Conservation (phyloP, 2,329 filamentous ascomycete species). For the Zasmidium cellare region DNA sequence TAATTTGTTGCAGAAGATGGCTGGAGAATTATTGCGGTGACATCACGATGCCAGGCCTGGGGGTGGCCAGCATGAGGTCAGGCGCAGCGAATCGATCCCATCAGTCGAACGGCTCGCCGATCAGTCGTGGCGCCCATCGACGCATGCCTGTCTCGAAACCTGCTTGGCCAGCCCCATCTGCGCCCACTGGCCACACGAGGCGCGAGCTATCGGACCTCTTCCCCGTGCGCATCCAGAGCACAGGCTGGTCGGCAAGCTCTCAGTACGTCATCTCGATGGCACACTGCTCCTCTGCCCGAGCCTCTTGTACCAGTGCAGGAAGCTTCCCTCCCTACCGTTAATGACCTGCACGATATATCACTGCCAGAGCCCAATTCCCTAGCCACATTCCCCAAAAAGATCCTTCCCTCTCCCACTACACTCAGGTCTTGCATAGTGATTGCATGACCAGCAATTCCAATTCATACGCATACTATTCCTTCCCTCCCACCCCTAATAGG, state of each 20-base stretch:
- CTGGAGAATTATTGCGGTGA: slow-evolving; percentile 9
- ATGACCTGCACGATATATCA: slow-evolving; percentile 21
- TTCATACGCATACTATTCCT: slow-evolving; percentile 54
- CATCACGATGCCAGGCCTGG: background rate
- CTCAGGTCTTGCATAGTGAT: slow-evolving; percentile 22
- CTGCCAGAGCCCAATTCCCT: slow-evolving; percentile 13
- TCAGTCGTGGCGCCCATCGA: slow-evolving; percentile 16
- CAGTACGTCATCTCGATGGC: slow-evolving; percentile 17
- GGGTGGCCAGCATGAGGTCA: slow-evolving; percentile 16
- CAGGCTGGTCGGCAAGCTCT: slow-evolving; percentile 8
- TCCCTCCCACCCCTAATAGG: slow-evolving; percentile 51
- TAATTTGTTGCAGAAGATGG: background rate
- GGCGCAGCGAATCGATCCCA: slow-evolving; percentile 5
- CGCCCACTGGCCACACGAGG: slow-evolving; percentile 29
- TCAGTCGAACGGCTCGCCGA: slow-evolving; percentile 8
- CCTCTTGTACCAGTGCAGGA: slow-evolving; percentile 3
- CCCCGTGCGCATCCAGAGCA: background rate
- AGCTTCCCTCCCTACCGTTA: slow-evolving; percentile 1
- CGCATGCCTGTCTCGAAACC: slow-evolving; percentile 11
- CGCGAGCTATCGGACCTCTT: slow-evolving; percentile 25
- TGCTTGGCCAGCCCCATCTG: slow-evolving; percentile 19
- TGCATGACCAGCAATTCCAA: slow-evolving; percentile 52
- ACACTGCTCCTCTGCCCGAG: slow-evolving; percentile 3
- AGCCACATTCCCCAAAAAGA: slow-evolving; percentile 20
- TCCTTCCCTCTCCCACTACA: slow-evolving; percentile 18